Evolutionary conservation across 495 filamentous ascomycete species (phyloP), one percentile per base, ranked within the genome.

Genomic region (Hyaloscypha bicolor): DNA sequence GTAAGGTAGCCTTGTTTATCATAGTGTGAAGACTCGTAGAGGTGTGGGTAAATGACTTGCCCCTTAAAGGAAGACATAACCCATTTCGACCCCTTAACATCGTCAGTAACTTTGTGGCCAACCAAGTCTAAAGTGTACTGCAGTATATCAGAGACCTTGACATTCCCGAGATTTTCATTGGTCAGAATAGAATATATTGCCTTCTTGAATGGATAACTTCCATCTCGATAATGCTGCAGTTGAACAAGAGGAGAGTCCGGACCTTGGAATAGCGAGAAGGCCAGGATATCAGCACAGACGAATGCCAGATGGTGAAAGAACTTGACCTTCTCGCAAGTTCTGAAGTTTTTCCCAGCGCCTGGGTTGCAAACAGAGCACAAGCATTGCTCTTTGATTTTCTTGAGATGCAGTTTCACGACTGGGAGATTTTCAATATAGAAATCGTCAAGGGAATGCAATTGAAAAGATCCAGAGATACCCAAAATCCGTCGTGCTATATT

Each of bases 251-350:
- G 53, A 55, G 21, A 6, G 25, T 55, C 53, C 4, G 53, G 53
- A 31, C 21, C 21, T 29, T 29, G 22, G 53, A 55, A 55, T 14
- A 55, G 53, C 21, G 53, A 55, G 4, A 55, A 55, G 53, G 53
- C 53, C 22, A 55, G 53, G 19, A 55, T 55, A 55, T 55, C 30
- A 55, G 53, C 53, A 55, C 21, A 29, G 21, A 55, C 53, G 30
- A 55, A 29, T 55, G 53, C 21, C 4, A 55, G 21, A 25, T 55
- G 21, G 30, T 55, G 22, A 25, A 55, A 9, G 11, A 55, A 55
- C 14, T 9, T 31, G 53, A 6, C 21, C 22, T 55, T 25, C 30
- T 55, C 53, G 53, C 53, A 55, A 25, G 6, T 6, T 31, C 30
- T 55, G 30, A 29, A 55, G 22, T 29, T 31, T 29, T 25, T 31